phyloP scores from a whole-genome alignment of 768 basidiomycete genomes.

The Collybia nuda region DNA sequence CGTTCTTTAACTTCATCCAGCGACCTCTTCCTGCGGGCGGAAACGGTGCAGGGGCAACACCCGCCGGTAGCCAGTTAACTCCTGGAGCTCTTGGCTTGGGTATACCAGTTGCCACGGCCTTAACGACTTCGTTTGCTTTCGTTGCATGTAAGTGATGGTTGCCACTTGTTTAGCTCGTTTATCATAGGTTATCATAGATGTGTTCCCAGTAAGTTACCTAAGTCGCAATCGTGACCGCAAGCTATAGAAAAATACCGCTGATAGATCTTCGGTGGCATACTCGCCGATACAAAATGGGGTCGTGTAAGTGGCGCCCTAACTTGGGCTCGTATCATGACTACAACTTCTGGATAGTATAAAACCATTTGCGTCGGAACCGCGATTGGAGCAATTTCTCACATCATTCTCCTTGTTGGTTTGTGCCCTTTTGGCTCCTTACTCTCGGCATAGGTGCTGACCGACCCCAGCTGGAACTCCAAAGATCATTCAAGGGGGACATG shows the following conservation, averaged over 20 bases:
- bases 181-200: conserved; percentile 1
- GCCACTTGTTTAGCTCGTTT: background rate
- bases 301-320: conserved; percentile 13
- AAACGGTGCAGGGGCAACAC: conserved; percentile 26
- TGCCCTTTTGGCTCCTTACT: background rate
- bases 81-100: conserved; percentile 26
- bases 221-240: background rate
- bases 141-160: conserved; percentile 16
- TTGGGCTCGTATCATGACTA: background rate
- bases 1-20: conserved; percentile 28
- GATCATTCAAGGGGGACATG: conserved; percentile 14
- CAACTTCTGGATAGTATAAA: conserved; percentile 22
- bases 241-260: background rate
- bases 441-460: background rate
- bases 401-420: conserved; percentile 13
- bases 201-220: conserved; percentile 7
- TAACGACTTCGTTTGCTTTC: conserved; percentile 25
- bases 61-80: conserved; percentile 19
- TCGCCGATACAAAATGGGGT: conserved; percentile 40
- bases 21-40: conserved; percentile 23
- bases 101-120: conserved; percentile 20
- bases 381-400: conserved; percentile 20
- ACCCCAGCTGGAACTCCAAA: conserved; percentile 9
- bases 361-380: conserved; percentile 32
- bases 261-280: conserved; percentile 32